Percentiles rank a stretch among this genome's conserved stretches.
Evolutionary conservation across 768 basidiomycete species (phyloP).

Genomic region (Suillus ampliporus): DNA sequence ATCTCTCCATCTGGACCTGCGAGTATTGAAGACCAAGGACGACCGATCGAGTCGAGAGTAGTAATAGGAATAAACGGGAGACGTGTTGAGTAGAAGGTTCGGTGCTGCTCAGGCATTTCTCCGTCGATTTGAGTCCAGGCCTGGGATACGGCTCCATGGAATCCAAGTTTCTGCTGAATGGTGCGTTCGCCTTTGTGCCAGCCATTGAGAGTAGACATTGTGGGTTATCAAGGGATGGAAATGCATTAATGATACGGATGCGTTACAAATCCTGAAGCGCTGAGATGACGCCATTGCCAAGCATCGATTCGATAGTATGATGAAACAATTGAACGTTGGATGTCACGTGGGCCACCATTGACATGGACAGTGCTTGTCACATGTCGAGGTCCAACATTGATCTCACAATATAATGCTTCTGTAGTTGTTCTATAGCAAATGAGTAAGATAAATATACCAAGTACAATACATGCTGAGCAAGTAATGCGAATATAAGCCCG

Average conservation of each 20-base stretch:
- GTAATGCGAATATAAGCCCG: no score
- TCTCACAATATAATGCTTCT: no score
- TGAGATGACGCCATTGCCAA: background rate
- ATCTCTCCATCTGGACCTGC: conserved; percentile 48
- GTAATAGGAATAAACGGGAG: conserved; percentile 62
- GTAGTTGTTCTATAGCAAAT: no score
- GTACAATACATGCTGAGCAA: no score
- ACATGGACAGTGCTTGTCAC: no score
- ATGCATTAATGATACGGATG: background rate
- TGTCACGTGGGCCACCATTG: no score
- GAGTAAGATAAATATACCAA: no score
- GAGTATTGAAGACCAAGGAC: conserved; percentile 67
- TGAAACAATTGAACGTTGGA: no score
- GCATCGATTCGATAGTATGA: no score
- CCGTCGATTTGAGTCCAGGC: conserved; percentile 48
- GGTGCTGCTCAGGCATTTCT: conserved; percentile 57
- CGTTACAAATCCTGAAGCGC: background rate
- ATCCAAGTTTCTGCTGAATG: conserved; percentile 55
- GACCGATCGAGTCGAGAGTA: conserved; percentile 51
- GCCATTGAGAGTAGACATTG: conserved; percentile 35
- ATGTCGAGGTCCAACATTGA: no score
- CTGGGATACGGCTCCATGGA: conserved; percentile 40
- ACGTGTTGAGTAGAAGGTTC: conserved; percentile 51
- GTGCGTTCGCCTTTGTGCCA: conserved; percentile 56
- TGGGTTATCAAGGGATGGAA: no score